Evolutionary conservation across 768 basidiomycete genomes (phyloP).

Genomic region (Boletus pseudopeckii): DNA sequence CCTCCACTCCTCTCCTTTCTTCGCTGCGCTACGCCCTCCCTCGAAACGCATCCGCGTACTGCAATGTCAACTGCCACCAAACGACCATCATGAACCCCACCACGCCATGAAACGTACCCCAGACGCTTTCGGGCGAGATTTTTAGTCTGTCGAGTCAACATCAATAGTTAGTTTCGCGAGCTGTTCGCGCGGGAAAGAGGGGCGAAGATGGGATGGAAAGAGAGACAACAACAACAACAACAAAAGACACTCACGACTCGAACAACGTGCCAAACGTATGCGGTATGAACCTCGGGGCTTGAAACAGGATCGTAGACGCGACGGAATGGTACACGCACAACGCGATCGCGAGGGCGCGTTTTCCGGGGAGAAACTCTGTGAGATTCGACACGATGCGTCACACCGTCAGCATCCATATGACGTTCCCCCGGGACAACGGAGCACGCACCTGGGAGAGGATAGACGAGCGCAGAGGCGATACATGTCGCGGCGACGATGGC

Average conservation of each 20-base stretch:
- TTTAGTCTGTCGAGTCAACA: conserved; percentile 23
- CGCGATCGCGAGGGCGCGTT: conserved; percentile 75
- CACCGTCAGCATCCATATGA: background rate
- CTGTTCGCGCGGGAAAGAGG: no score
- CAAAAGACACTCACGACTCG: conserved; percentile 53
- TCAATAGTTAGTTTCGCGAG: background rate
- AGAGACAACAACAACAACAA: no score
- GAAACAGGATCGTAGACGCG: conserved; percentile 69
- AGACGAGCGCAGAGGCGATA: conserved; percentile 59
- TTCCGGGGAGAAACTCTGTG: conserved; percentile 77
- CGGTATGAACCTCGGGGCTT: conserved; percentile 78
- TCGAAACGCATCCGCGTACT: conserved; percentile 42
- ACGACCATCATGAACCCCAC: conserved; percentile 67
- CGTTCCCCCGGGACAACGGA: no score
- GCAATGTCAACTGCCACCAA: conserved; percentile 82
- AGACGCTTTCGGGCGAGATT: conserved; percentile 67
- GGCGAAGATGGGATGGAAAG: background rate
- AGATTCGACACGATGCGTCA: no score
- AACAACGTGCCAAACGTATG: conserved; percentile 56
- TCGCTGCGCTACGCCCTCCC: background rate
- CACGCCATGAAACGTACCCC: conserved; percentile 72
- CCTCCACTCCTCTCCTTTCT: no score
- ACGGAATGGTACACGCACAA: conserved; percentile 75
- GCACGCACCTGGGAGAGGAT: conserved; percentile 59
- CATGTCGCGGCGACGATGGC: conserved; percentile 61